Conservation (phyloP, 2,329 filamentous ascomycete species). For the Trichothecium sympodiale region DNA sequence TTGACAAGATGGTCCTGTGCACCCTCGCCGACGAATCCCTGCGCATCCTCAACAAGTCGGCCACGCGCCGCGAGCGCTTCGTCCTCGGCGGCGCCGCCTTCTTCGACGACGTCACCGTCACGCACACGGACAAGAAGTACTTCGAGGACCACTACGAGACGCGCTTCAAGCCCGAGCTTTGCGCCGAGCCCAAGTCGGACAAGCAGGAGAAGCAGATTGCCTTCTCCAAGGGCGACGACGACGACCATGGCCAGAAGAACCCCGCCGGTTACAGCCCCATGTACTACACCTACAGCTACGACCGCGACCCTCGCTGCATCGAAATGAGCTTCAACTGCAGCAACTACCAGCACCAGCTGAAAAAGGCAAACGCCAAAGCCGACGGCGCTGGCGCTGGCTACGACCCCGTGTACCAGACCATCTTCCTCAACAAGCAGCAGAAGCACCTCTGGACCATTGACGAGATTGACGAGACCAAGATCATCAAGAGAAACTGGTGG, state of each 20-base stretch:
- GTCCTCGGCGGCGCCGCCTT: constrained; percentile 63
- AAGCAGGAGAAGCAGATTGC: constrained; percentile 26
- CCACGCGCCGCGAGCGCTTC: constrained; percentile 49
- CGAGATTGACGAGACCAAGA: constrained; percentile 46
- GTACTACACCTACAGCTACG: constrained; percentile 54
- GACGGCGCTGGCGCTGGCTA: constrained; percentile 15
- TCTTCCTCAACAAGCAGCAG: constrained; percentile 50
- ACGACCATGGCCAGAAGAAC: constrained; percentile 51
- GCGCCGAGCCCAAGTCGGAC: constrained; percentile 32
- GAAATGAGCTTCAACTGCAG: constrained; percentile 68
- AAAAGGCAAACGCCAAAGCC: constrained; percentile 17
- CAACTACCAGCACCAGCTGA: constrained; percentile 66
- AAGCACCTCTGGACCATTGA: constrained; percentile 46
- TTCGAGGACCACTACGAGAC: constrained; percentile 61
- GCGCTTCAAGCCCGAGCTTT: constrained; percentile 39
- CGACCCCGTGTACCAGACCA: constrained; percentile 60
- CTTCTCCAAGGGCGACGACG: constrained; percentile 30
- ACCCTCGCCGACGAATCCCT: constrained; percentile 54
- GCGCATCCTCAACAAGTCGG: constrained; percentile 44
- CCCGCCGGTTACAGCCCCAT: constrained; percentile 52
- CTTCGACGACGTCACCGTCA: constrained; percentile 61
- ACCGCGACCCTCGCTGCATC: constrained; percentile 42
- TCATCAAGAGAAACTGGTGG: constrained; percentile 57
- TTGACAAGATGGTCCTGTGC: constrained; percentile 57
- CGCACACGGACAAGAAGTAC: constrained; percentile 53